Evolutionary conservation across 2,329 filamentous ascomycete genomes (phyloP).

Genomic region (Nigrospora sphaerica): DNA sequence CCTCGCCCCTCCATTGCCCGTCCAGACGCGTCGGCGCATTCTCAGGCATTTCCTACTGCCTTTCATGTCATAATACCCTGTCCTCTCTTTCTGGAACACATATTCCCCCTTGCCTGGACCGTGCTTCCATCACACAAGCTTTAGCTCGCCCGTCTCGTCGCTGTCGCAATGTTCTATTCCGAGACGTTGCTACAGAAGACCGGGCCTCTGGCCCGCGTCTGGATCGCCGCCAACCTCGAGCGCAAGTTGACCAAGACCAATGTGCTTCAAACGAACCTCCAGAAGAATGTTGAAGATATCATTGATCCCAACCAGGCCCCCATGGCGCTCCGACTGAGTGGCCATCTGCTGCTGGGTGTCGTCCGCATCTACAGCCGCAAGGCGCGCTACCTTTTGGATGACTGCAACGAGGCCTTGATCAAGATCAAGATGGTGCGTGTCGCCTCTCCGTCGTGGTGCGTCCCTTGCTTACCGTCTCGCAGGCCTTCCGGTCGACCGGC

Average conservation of each 20-base stretch:
- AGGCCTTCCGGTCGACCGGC: slow-evolving; percentile 91
- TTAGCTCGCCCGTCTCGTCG: slow-evolving; percentile 15
- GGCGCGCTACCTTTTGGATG: slow-evolving; percentile 89
- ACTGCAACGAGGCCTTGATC: slow-evolving; percentile 94
- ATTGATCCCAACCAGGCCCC: slow-evolving; percentile 89
- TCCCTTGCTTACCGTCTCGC: slow-evolving; percentile 22
- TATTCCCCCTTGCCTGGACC: slow-evolving; percentile 3
- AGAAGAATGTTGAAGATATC: slow-evolving; percentile 91
- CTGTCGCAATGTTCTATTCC: slow-evolving; percentile 84
- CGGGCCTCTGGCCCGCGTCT: slow-evolving; percentile 92
- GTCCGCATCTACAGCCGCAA: slow-evolving; percentile 97
- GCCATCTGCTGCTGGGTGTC: slow-evolving; percentile 89
- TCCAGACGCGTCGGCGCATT: background rate
- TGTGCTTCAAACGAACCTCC: slow-evolving; percentile 88
- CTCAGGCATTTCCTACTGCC: slow-evolving; percentile 3
- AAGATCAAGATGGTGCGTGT: slow-evolving; percentile 91
- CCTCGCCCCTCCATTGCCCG: slow-evolving; percentile 1
- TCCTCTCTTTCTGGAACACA: background rate
- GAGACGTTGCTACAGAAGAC: slow-evolving; percentile 94
- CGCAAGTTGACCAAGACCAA: slow-evolving; percentile 97
- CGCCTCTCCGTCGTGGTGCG: background rate
- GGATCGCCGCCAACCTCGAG: slow-evolving; percentile 96
- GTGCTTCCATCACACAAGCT: slow-evolving; percentile 9
- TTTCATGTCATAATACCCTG: slow-evolving; percentile 5
- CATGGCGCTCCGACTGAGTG: slow-evolving; percentile 88